These are phyloP conservation scores for Nosema bombycis DNA, from an alignment of 371 early-diverging fungal genomes.

Conservation along the genomic window DNA sequence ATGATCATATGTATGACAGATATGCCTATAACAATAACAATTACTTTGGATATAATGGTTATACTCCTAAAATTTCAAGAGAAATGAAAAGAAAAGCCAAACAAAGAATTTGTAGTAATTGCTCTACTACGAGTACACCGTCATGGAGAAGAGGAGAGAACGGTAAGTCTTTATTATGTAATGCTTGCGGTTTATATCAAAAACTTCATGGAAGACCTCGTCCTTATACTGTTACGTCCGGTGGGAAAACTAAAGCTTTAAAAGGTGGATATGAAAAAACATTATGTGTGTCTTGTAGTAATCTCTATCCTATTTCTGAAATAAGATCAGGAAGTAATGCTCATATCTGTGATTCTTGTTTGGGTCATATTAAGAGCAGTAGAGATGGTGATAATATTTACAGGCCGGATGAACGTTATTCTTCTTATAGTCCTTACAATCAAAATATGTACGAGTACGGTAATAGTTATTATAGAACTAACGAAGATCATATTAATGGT, in stretches of 20 bases:
- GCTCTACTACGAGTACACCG: conserved; percentile 74
- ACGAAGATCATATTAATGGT: background rate
- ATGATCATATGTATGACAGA: background rate
- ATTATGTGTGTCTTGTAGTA: conserved; percentile 57
- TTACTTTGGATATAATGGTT: background rate
- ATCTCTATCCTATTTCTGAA: conserved; percentile 18
- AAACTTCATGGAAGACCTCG: conserved; percentile 69
- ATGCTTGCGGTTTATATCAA: conserved; percentile 77
- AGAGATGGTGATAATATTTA: background rate
- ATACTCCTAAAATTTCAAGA: conserved; percentile 37
- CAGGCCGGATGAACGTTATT: background rate
- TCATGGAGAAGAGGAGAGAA: conserved; percentile 76
- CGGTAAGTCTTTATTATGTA: conserved; percentile 73
- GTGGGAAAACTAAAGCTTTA: conserved; percentile 64
- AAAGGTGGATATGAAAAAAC: conserved; percentile 60
- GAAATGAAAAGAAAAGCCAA: conserved; percentile 60
- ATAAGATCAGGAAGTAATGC: conserved; percentile 19
- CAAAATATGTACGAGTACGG: background rate
- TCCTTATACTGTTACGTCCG: conserved; percentile 61
- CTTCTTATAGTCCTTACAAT: background rate
- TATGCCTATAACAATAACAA: background rate
- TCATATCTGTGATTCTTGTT: conserved; percentile 37
- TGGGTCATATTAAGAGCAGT: conserved; percentile 15
- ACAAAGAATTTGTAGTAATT: conserved; percentile 70
- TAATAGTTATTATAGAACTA: background rate